Evolutionary conservation across 2,329 filamentous ascomycete genomes (phyloP), one percentile per base, ranked within the genome.

Genomic region (Curvularia verruculosa): DNA sequence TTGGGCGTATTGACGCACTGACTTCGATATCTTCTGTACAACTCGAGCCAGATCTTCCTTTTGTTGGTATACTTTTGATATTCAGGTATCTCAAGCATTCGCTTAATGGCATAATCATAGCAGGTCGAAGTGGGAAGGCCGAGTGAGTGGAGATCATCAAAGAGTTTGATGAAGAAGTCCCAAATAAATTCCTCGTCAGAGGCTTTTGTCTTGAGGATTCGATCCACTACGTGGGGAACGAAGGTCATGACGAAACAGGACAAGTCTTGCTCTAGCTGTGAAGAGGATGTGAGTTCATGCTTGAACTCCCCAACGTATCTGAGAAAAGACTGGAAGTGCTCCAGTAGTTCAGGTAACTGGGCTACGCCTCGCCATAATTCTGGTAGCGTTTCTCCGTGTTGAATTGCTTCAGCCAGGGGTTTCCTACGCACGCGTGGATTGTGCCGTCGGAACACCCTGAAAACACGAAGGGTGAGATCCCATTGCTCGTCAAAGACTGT

Each of bases 401-500:
- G 49, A 52, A 62, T 64, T 13, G 36, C 40, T 15, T 18, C 10
- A n/a, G 34, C 26, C 21, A 34, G 37, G 40, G 39, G 19, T 13
- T 12, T 49, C 5, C 54, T 52, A 19, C 51, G 43, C 15, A 58
- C 48, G 5, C n/a, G 53, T 19, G 34, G 47, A 26, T 28, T 61
- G 24, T 43, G 56, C 21, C 39, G 56, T 24, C 61, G 55, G 56
- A 70, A 71, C 1, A 52, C 48, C 15, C 58, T 58, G 46, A 68
- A 72, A 2, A 76, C 64, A 37, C 66, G 68, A 4, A 76, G 34
- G 23, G 65, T 67, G 13, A 75, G 64, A 29, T 75, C 71, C 76
- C 76, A 78, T 36, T 76, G 69, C 26, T 72, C 65, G 34, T 73
- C 67, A 10, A 61, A 49, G 9, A 77, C 65, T 6, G 67, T 68